Base-by-base conservation (phyloP, 139 green algal genomes). In the Trebouxia sp. region DNA sequence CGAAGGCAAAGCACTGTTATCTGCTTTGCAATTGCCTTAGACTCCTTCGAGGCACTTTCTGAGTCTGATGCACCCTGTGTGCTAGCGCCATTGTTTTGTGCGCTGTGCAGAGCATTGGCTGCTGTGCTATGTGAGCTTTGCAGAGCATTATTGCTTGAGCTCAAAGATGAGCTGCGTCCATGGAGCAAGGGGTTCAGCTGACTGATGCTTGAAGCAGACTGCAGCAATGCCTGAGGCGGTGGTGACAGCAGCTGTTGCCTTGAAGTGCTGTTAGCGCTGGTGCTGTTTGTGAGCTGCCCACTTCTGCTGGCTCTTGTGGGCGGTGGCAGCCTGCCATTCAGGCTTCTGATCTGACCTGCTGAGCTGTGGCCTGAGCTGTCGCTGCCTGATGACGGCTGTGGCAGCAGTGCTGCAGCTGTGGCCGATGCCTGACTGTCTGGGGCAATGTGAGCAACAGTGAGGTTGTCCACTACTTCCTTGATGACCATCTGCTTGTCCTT, bases 1-100 rank as follows among this genome's bases (percentile, higher is more conserved):
- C 62, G 62, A 32, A 72, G 35, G 35, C 62, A 72, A 17, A 32
- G 32, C 62, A 43, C 62, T 30, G 62, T 72, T 32, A 72, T 72
- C 32, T 72, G 62, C 62, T 7, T 43, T 14, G 62, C 62, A 72
- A 72, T 14, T 15, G 32, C 32, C 35, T 72, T 45, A 12, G 43
- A 45, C 35, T 72, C 32, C 0, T 10, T 45, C 32, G 35, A 28
- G 28, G 62, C 20, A 1, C 62, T 72, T 17, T 45, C 32, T 72
- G 62, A n/a, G n/a, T 43, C 62, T 42, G 3, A 0, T 30, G 62
- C 30, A 9, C 6, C 9, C 3, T 70, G 9, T 28, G 12, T 26
- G 35, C n/a, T 6, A n/a, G n/a, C n/a, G n/a, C n/a, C n/a, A n/a
- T n/a, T n/a, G n/a, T n/a, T n/a, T n/a, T 43, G 17, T 26, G 15